Percentiles rank a stretch among this genome's conserved stretches.
phyloP scores from a whole-genome alignment of 2,329 filamentous ascomycete genomes.

The Davidsoniella australis region DNA sequence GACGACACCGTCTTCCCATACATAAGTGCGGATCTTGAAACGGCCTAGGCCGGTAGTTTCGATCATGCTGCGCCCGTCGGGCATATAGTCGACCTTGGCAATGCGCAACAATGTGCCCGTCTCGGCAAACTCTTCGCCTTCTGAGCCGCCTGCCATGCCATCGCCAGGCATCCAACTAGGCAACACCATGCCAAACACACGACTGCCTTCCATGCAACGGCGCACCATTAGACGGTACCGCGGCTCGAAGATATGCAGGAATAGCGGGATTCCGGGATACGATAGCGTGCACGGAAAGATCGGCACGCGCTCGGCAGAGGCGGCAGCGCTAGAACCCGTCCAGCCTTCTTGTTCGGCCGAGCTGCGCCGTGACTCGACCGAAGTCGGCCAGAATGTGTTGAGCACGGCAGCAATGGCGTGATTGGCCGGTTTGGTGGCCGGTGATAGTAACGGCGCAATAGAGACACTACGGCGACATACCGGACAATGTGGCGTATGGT shows the following conservation, averaged over 20 bases:
- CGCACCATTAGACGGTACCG: slow-evolving; percentile 80
- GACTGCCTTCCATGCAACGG: slow-evolving; percentile 53
- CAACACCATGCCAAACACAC: slow-evolving; percentile 74
- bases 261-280: slow-evolving; percentile 70
- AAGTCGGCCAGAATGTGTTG: slow-evolving; percentile 50
- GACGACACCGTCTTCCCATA: slow-evolving; percentile 56
- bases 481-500: slow-evolving; percentile 64
- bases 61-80: slow-evolving; percentile 67
- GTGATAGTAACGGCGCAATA: slow-evolving; percentile 28
- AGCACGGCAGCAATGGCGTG: slow-evolving; percentile 45
- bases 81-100: slow-evolving; percentile 52
- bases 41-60: slow-evolving; percentile 62
- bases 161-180: slow-evolving; percentile 34
- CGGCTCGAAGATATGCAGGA: slow-evolving; percentile 85
- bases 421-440: slow-evolving; percentile 36
- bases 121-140: slow-evolving; percentile 38
- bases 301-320: slow-evolving; percentile 26
- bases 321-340: slow-evolving; percentile 39
- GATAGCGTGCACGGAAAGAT: slow-evolving; percentile 71
- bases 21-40: slow-evolving; percentile 53
- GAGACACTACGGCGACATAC: slow-evolving; percentile 54
- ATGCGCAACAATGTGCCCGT: slow-evolving; percentile 69
- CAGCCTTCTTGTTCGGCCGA: slow-evolving; percentile 33
- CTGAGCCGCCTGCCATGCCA: slow-evolving; percentile 17
- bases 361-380: slow-evolving; percentile 40